These are phyloP conservation scores for Theileria orientalis DNA, from an alignment of 169 alveolate genomes.

Conservation along the genomic window DNA sequence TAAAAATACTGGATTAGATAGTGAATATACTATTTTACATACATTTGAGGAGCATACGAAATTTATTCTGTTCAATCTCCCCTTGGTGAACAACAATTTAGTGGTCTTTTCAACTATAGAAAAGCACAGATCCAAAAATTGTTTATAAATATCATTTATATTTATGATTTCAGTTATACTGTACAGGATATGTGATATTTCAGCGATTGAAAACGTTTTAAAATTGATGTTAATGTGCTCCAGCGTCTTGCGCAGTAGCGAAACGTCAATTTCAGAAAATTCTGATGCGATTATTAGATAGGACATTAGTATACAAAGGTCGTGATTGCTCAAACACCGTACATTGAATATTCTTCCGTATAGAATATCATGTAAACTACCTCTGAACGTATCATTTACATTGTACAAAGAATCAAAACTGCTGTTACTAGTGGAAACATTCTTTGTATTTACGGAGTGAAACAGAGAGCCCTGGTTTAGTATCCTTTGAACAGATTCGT, in stretches of 20 bases:
- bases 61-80: neutral
- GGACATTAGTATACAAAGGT: conserved; percentile 26
- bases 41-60: neutral
- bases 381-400: neutral
- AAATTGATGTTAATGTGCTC: conserved; percentile 17
- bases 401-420: neutral
- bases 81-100: neutral
- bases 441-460: conserved; percentile 40
- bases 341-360: conserved; percentile 38
- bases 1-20: neutral
- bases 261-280: conserved; percentile 2
- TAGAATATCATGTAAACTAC: conserved; percentile 12
- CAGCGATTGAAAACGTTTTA: conserved; percentile 33
- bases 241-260: conserved; percentile 23
- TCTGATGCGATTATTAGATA: conserved; percentile 17
- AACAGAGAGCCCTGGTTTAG: conserved; percentile 59
- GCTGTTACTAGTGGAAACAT: neutral
- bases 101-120: neutral
- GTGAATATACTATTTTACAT: conserved; percentile 1
- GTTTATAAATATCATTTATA: neutral
- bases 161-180: conserved; percentile 1
- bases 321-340: conserved; percentile 17
- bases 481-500: conserved; percentile 57
- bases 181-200: conserved; percentile 27
- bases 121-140: neutral